Evolutionary conservation across 768 basidiomycete species (phyloP).

Genomic region (Pleurotus sapidus): DNA sequence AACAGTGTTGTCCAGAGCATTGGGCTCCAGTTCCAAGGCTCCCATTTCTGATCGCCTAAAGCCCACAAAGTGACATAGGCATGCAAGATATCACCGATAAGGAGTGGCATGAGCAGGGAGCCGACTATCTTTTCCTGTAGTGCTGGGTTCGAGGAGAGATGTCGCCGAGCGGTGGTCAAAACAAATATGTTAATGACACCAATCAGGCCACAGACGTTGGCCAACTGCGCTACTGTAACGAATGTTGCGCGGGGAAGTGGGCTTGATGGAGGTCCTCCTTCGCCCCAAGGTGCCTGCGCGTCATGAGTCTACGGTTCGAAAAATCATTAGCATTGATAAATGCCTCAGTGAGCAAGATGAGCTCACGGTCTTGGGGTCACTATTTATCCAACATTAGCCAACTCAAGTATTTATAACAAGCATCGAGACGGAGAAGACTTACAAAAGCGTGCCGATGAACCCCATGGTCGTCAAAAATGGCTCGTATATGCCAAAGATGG

Average conservation of each 20-base stretch:
- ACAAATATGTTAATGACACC: slow-evolving; percentile 70
- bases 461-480: slow-evolving; percentile 64
- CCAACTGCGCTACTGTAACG: slow-evolving; percentile 73
- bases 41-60: slow-evolving; percentile 67
- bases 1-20: slow-evolving; percentile 69
- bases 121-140: slow-evolving; percentile 72
- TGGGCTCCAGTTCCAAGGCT: slow-evolving; percentile 57
- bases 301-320: slow-evolving; percentile 56
- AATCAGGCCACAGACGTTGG: slow-evolving; percentile 73
- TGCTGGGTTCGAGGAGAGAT: slow-evolving; percentile 55
- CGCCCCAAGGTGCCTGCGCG: slow-evolving; percentile 72
- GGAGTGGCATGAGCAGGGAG: slow-evolving; percentile 63
- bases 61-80: slow-evolving; percentile 71
- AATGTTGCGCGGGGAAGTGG: slow-evolving; percentile 58
- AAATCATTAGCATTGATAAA: slow-evolving; percentile 2
- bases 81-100: slow-evolving; percentile 68
- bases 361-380: slow-evolving; percentile 63
- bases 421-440: slow-evolving; percentile 16
- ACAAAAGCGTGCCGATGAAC: slow-evolving; percentile 60
- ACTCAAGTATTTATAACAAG: slow-evolving; percentile 7
- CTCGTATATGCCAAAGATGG: slow-evolving; percentile 73
- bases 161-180: slow-evolving; percentile 55
- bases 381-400: slow-evolving; percentile 20
- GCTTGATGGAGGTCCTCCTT: slow-evolving; percentile 40
- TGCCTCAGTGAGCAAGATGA: slow-evolving; percentile 2